Evolutionary conservation across 164 flowering plant genomes (phyloP).

Genomic region (Stephania yunnanensis): DNA sequence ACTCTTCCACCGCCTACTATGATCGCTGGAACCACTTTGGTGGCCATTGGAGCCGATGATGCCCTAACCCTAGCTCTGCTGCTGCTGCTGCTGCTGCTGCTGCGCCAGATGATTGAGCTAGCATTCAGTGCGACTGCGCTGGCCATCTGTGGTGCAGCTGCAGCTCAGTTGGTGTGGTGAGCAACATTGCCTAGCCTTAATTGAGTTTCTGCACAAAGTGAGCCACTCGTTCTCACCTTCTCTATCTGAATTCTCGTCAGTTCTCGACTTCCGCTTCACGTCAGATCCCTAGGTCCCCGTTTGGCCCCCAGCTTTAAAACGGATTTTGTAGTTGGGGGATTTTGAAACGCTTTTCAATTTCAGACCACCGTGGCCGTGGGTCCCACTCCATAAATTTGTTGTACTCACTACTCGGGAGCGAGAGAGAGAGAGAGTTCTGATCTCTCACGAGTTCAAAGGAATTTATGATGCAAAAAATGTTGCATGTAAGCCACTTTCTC

Average conservation of each 20-base stretch:
- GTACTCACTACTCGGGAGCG: no score
- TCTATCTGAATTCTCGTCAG: neutral
- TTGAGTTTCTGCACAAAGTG: no score
- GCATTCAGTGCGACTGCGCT: neutral
- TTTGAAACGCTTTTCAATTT: no score
- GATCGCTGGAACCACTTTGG: conserved; percentile 55
- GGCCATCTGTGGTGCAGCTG: neutral
- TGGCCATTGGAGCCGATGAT: conserved; percentile 22
- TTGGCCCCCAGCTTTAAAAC: no score
- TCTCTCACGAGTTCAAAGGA: no score
- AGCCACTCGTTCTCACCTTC: neutral
- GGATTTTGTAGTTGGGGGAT: no score
- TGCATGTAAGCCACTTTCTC: neutral
- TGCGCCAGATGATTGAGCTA: neutral
- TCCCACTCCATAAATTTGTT: no score
- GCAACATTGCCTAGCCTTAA: neutral
- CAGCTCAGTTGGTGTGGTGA: neutral
- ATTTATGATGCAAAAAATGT: no score
- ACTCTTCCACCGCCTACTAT: conserved; percentile 91
- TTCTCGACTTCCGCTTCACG: no score
- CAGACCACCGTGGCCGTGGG: no score
- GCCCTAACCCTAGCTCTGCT: conserved; percentile 12
- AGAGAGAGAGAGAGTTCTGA: no score
- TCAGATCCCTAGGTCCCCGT: no score
- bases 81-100: conserved; percentile 9